Evolutionary conservation across 768 basidiomycete genomes (phyloP), one percentile per base, ranked within the genome.

Genomic region (Lactarius trivialis): DNA sequence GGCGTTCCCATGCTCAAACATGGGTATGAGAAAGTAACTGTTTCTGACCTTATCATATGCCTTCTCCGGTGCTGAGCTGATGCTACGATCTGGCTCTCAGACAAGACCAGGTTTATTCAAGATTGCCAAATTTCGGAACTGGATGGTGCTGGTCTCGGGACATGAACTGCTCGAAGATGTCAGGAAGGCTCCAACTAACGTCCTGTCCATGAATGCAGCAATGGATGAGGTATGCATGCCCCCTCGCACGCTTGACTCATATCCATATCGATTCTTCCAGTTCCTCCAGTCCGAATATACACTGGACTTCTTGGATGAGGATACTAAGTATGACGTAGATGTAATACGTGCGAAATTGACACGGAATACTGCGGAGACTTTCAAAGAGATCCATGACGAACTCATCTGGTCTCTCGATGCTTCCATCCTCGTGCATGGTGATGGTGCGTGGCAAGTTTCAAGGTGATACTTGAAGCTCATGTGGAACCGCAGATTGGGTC

Each of bases 281-380:
- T 12, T 12, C 4, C n/a, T 45, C 21, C 43, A 45, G 21, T 4
- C 4, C 5, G 43, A 45, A 21, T 45, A 45, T 11, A 45, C 21
- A 12, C 9, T 45, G 21, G 11, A 45, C 43, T 11, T 12, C 12
- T 45, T 45, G 43, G 21, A 24, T 21, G 19, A 12, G 5, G 26
- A 43, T 34, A 54, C 7, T 19, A 17, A 48, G 9, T 56, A 56
- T 21, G 55, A 56, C 26, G 7, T 36, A 7, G 8, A 17, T 9
- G 21, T 61, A 28, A 50, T 61, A 7, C 60, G 60, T n/a, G 19
- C 55, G 3, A 43, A 61, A 24, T 14, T 61, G 28, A 61, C 60
- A n/a, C 48, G 55, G 32, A 34, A 49, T 14, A 49, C 51, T n/a
- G 28, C n/a, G 2, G 14, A 7, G 4, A 33, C 55, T 15, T 56